These are phyloP conservation scores for Gaillardinia entomophila DNA, from an alignment of 805 yeast species.

Conservation along the genomic window DNA sequence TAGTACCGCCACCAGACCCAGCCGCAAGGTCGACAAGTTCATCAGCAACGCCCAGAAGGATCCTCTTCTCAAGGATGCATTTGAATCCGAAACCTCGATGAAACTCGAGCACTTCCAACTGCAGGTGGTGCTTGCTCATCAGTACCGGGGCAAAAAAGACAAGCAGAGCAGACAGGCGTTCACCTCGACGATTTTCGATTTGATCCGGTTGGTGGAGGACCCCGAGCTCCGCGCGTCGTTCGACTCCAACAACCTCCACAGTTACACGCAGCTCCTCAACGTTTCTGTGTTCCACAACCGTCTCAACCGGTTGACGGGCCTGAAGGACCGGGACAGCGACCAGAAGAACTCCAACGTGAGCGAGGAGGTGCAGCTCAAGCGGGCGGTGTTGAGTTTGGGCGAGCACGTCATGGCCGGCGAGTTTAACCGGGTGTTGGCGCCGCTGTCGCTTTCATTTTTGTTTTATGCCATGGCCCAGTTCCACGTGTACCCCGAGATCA, in stretches of 20 bases:
- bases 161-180: conserved; percentile 1
- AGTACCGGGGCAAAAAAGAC: not conserved
- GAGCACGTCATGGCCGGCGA: conserved; percentile 25
- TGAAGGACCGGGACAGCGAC: conserved; percentile 34
- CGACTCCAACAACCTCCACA: conserved; percentile 4
- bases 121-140: not conserved
- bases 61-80: conserved; percentile 14
- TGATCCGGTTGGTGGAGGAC: conserved; percentile 5
- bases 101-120: not conserved
- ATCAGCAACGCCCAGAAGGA: conserved; percentile 15
- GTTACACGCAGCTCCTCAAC: conserved; percentile 9
- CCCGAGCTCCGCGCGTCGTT: not conserved
- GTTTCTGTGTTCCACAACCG: conserved; percentile 21
- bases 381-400: conserved; percentile 25
- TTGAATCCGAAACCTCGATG: not conserved
- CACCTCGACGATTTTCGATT: conserved; percentile 1
- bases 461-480: conserved; percentile 33
- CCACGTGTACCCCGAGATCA: conserved; percentile 56
- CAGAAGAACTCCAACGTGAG: conserved; percentile 18
- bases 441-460: conserved; percentile 17
- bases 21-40: conserved; percentile 11
- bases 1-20: conserved; percentile 6
- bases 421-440: conserved; percentile 17
- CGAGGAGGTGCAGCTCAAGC: conserved; percentile 25
- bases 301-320: conserved; percentile 24